Percentiles rank a stretch among this genome's conserved stretches.
phyloP scores from a whole-genome alignment of 306 rosid genomes.

The Gynostemma pentaphyllum region DNA sequence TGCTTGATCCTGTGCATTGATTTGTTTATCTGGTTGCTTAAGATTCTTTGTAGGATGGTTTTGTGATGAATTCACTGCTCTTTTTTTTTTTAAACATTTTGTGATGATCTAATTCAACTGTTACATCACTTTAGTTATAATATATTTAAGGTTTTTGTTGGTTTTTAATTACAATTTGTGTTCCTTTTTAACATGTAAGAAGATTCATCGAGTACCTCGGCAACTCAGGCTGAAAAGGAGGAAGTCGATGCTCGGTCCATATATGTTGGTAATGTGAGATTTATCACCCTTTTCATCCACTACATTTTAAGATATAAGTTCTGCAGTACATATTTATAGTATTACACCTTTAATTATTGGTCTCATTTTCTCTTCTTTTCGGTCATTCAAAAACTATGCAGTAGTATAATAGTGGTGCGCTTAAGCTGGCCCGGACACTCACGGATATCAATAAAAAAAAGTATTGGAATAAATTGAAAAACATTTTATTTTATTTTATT shows the following conservation, averaged over 20 bases:
- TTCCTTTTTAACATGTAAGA: conserved; percentile 22
- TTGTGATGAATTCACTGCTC: not conserved
- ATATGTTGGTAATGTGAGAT: conserved; percentile 95
- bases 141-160: not conserved
- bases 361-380: not conserved
- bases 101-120: not conserved
- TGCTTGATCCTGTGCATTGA: not conserved
- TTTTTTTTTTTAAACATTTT: not conserved
- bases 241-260: conserved; percentile 96
- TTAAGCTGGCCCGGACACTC: too few relatives aligned
- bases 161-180: not conserved
- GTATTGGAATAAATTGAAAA: not conserved
- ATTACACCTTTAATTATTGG: not conserved
- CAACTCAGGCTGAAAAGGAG: conserved; percentile 91
- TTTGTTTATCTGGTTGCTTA: not conserved
- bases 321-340: not conserved
- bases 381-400: not conserved
- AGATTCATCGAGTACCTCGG: conserved; percentile 75
- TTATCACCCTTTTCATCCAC: conserved; percentile 12
- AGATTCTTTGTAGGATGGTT: not conserved
- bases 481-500: not conserved
- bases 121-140: not conserved
- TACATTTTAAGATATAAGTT: not conserved
- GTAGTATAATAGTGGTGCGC: too few relatives aligned
- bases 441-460: not conserved